Evolutionary conservation across 2,329 filamentous ascomycete species (phyloP).

Genomic region (Xylaria sp.): DNA sequence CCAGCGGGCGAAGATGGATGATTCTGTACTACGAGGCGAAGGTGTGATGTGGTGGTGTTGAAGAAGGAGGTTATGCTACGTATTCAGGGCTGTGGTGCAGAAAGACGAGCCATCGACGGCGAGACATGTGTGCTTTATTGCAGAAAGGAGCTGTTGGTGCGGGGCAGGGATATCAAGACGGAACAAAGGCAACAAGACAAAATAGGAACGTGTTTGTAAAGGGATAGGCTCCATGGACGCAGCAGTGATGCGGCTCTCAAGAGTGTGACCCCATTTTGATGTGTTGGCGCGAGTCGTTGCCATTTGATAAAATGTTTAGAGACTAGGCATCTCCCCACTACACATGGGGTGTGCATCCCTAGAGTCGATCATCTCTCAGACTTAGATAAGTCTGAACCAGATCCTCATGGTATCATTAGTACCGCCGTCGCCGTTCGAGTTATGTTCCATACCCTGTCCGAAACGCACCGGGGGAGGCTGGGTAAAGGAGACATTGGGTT

Average conservation of each 20-base stretch:
- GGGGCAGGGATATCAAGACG: slow-evolving; percentile 60
- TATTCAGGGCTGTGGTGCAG: slow-evolving; percentile 60
- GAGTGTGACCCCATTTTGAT: slow-evolving; percentile 80
- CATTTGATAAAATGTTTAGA: slow-evolving; percentile 77
- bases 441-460: slow-evolving; percentile 47
- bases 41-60: slow-evolving; percentile 54
- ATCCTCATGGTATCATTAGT: slow-evolving; percentile 46
- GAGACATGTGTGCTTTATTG: slow-evolving; percentile 74
- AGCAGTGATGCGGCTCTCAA: slow-evolving; percentile 73
- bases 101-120: slow-evolving; percentile 64
- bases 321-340: slow-evolving; percentile 70
- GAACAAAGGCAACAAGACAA: slow-evolving; percentile 51
- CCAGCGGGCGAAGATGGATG: slow-evolving; percentile 49
- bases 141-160: slow-evolving; percentile 62
- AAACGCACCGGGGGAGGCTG: slow-evolving; percentile 46
- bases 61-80: slow-evolving; percentile 59
- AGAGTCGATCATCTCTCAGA: slow-evolving; percentile 59
- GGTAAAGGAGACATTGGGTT: slow-evolving; percentile 50
- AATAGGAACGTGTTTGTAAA: slow-evolving; percentile 48
- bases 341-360: slow-evolving; percentile 61
- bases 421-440: slow-evolving; percentile 46
- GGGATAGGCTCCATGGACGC: slow-evolving; percentile 64
- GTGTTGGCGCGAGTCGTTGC: slow-evolving; percentile 88
- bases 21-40: slow-evolving; percentile 54
- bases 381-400: slow-evolving; percentile 53